These are phyloP conservation scores for Chamaenerion angustifolium DNA, from an alignment of 345 rosid genomes.

Conservation along the genomic window DNA sequence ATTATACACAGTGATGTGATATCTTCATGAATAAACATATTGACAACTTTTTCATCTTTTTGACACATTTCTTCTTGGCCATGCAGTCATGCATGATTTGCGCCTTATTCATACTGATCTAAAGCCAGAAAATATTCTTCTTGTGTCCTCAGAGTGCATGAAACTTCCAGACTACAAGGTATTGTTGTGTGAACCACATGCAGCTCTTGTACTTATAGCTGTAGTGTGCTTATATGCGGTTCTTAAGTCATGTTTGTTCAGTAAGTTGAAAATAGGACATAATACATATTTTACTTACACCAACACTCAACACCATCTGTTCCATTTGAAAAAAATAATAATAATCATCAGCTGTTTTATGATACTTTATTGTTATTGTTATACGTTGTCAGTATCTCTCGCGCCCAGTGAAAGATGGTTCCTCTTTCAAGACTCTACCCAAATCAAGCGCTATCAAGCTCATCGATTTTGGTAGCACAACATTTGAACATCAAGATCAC, in stretches of 20 bases:
- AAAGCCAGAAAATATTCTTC: constrained; percentile 59
- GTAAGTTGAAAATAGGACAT: background rate
- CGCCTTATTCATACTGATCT: constrained; percentile 52
- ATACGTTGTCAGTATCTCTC: constrained; percentile 25
- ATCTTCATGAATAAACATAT: too few relatives aligned
- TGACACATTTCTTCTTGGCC: constrained; percentile 7
- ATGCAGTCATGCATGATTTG: constrained; percentile 62
- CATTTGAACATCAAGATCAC: constrained; percentile 41
- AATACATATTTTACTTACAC: too few relatives aligned
- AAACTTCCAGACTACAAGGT: constrained; percentile 55
- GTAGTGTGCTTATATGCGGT: background rate
- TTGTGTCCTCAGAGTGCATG: constrained; percentile 43
- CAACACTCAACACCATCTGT: too few relatives aligned
- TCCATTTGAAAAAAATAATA: background rate
- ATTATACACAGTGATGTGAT: too few relatives aligned
- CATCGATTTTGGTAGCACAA: constrained; percentile 67
- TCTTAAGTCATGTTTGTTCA: background rate
- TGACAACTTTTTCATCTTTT: constrained; percentile 1
- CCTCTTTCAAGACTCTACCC: constrained; percentile 38
- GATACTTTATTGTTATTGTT: constrained; percentile 1
- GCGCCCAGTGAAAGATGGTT: constrained; percentile 20
- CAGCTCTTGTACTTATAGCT: background rate
- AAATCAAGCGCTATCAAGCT: constrained; percentile 65
- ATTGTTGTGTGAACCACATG: background rate
- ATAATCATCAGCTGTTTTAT: background rate